Conservation (phyloP, 345 rosid genomes). For the Chamaenerion angustifolium region DNA sequence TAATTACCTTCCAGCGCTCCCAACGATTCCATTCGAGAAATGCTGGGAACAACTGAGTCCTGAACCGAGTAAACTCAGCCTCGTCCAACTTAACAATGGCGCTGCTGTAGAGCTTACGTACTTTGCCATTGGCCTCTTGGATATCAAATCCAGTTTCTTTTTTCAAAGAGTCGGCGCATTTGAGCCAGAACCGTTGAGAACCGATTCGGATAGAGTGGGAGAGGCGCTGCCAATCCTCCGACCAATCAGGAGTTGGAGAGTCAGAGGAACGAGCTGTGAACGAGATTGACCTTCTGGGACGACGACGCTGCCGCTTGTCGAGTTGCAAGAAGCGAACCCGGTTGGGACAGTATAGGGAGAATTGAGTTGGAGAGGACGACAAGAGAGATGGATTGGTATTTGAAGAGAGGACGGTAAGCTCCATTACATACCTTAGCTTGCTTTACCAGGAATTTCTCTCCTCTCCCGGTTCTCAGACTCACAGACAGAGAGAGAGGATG, state of each 20-base stretch:
- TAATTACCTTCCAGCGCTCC: conserved; percentile 72
- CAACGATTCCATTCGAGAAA: conserved; percentile 67
- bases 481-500: no score
- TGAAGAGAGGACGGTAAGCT: neutral
- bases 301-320: conserved; percentile 9
- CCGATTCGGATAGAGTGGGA: conserved; percentile 32
- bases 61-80: conserved; percentile 32
- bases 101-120: conserved; percentile 25
- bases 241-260: conserved; percentile 30
- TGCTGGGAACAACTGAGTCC: conserved; percentile 35
- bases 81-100: conserved; percentile 28
- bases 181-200: conserved; percentile 37
- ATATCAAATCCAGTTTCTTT: conserved; percentile 60
- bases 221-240: conserved; percentile 45
- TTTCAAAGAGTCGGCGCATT: conserved; percentile 45
- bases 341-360: conserved; percentile 8
- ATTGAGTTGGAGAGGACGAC: neutral
- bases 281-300: conserved; percentile 8
- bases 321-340: conserved; percentile 15
- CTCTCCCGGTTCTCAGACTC: no score
- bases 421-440: neutral
- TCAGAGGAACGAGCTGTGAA: conserved; percentile 39
- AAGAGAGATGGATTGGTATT: neutral
- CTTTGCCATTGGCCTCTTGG: conserved; percentile 27
- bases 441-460: no score